Evolutionary conservation across 306 rosid genomes (phyloP).

Genomic region (Trichosanthes cucumerina): DNA sequence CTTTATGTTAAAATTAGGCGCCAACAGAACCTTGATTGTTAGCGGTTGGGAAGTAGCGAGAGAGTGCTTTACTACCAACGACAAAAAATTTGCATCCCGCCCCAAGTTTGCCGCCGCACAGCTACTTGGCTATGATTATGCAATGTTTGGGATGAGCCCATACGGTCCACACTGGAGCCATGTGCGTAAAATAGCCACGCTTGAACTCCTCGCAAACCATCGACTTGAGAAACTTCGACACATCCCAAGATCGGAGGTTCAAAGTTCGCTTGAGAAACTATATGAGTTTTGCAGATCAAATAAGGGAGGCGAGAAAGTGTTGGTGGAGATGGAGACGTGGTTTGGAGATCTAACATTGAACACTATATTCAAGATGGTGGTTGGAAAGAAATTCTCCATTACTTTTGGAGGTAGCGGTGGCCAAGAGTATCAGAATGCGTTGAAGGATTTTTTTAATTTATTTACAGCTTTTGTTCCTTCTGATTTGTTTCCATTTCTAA

Average conservation of each 20-base stretch:
- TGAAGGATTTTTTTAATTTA: constrained; percentile 7
- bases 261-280: neutral
- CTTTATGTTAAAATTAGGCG: constrained; percentile 23
- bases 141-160: constrained; percentile 18
- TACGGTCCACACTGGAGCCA: constrained; percentile 20
- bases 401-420: neutral
- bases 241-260: constrained; percentile 13
- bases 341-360: constrained; percentile 10
- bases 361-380: constrained; percentile 10
- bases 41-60: constrained; percentile 34
- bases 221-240: neutral
- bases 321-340: neutral
- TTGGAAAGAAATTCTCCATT: constrained; percentile 3
- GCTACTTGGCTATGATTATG: constrained; percentile 10
- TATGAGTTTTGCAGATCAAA: neutral
- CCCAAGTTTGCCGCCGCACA: constrained; percentile 3
- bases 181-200: constrained; percentile 14
- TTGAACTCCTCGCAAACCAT: constrained; percentile 13
- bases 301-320: constrained; percentile 19
- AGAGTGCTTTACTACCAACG: constrained; percentile 41
- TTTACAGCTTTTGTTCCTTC: neutral
- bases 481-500: constrained; percentile 15
- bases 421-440: neutral
- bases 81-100: constrained; percentile 17
- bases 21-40: constrained; percentile 22